phyloP scores from a whole-genome alignment of 225 moss, liverwort and hornwort species.

The Anthoceros angustus region DNA sequence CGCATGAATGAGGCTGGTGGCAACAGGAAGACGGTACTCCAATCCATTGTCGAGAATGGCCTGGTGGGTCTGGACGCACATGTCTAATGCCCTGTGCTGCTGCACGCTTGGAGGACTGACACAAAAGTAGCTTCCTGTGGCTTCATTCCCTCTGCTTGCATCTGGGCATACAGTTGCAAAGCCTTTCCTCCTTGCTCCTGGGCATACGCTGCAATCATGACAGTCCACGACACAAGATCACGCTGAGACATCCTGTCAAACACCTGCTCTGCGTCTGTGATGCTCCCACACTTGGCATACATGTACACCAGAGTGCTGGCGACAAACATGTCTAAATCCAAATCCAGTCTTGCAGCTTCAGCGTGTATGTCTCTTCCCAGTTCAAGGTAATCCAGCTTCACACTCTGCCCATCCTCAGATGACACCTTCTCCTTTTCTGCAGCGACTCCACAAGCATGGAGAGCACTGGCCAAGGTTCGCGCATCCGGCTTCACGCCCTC shows the following conservation, averaged over 20 bases:
- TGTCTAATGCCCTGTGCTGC: not conserved
- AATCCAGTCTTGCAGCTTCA: not conserved
- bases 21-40: not conserved
- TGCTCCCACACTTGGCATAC: conserved; percentile 1
- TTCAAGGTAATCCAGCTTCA: not conserved
- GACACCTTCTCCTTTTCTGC: not conserved
- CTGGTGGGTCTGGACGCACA: not conserved
- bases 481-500: not conserved
- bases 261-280: not conserved
- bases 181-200: not conserved
- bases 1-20: not conserved
- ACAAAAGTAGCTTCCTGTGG: not conserved
- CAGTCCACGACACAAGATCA: not conserved
- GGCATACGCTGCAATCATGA: not conserved
- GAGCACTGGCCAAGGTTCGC: not conserved
- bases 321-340: not conserved
- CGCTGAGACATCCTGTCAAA: not conserved
- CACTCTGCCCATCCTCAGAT: not conserved
- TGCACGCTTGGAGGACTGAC: not conserved
- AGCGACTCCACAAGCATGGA: not conserved
- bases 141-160: no score
- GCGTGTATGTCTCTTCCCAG: not conserved
- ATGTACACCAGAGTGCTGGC: not conserved
- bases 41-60: not conserved
- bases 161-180: not conserved